A percentile compares a stretch with the other conserved stretches of the same genome.
Conservation (phyloP, 106 monocot genomes). For the Ottelia alismoides region DNA sequence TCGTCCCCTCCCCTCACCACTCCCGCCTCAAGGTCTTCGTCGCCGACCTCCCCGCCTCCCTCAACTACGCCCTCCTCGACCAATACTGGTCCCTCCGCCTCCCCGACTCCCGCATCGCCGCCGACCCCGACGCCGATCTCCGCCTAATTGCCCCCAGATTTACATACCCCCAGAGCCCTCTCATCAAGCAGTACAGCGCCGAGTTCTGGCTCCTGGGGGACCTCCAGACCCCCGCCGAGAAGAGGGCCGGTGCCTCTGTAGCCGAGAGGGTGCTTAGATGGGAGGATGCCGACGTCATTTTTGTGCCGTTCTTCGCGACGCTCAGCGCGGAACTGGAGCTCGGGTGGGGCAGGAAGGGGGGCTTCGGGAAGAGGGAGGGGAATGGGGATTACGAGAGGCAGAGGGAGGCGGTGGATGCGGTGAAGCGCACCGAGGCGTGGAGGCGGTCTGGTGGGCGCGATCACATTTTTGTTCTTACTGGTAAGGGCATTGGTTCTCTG, state of each 20-base stretch:
- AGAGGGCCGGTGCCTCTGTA: conserved; percentile 6
- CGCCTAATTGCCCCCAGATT: no score
- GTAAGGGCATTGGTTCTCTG: no score
- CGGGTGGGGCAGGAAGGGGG: conserved; percentile 74
- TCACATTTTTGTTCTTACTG: conserved; percentile 69
- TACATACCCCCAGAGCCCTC: conserved; percentile 71
- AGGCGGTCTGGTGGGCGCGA: conserved; percentile 54
- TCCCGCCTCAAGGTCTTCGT: conserved; percentile 55
- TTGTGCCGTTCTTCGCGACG: conserved; percentile 92
- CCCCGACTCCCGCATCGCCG: conserved; percentile 57
- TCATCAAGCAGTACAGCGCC: conserved; percentile 76
- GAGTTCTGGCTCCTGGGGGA: conserved; percentile 80
- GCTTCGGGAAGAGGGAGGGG: conserved; percentile 66
- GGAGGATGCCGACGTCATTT: conserved; percentile 53
- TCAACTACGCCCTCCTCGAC: conserved; percentile 85
- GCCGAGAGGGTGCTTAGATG: conserved; percentile 30
- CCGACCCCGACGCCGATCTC: conserved; percentile 33
- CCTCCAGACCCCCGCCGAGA: conserved; percentile 37
- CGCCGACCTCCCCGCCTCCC: conserved; percentile 43
- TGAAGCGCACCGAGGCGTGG: conserved; percentile 44
- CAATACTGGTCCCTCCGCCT: conserved; percentile 56
- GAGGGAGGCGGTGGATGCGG: conserved; percentile 47
- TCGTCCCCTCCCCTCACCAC: neutral
- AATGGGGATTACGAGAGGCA: conserved; percentile 60
- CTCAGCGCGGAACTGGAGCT: conserved; percentile 91